Base-by-base conservation (phyloP, 2,329 filamentous ascomycete species). In the Penicillium frequentans region DNA sequence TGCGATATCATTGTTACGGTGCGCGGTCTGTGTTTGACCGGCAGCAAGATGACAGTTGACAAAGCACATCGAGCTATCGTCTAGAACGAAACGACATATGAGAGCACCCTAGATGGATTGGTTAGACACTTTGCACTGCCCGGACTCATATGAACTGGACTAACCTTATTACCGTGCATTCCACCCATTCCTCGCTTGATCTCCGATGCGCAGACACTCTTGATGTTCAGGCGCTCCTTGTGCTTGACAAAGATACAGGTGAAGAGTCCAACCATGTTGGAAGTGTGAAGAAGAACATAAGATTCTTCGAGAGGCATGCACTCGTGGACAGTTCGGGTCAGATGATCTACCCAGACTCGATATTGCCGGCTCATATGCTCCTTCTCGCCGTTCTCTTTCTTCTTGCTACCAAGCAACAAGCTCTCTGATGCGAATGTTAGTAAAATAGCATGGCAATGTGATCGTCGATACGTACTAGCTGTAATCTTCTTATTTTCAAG, bases 291-390 rank as follows among this genome's bases (percentile, higher is more conserved):
- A 5, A 96, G 83, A 47, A 91, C 87, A 69, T 98, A 99, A 13
- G 90, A 79, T 61, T 92, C 86, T 53, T 90, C 84, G 8, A 83
- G 77, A 0, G 90, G 89, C 84, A 95, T 90, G 67, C 88, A 87
- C 64, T 96, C 91, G 69, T 96, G 91, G 39, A 99, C 81, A 52
- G 86, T 87, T 57, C 90, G 86, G 42, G 90, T 87, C 29, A 99
- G 80, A 71, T 96, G 93, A 71, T 98, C 92, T 69, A 91, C 86
- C 95, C 95, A 99, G 59, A 96, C 91, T 61, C 95, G 90, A 73
- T 99, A 99, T 70, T 97, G 93, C 65, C 96, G 93, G 74, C 91
- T 96, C 91, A 98, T 98, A 65, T 93, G 86, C 73, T 97, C 92
- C 1, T 89, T 86, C 11, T 88, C 86, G 29, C 79, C 77, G 51